Conservation (phyloP, 2,329 filamentous ascomycete genomes). For the Phoma herbarum region DNA sequence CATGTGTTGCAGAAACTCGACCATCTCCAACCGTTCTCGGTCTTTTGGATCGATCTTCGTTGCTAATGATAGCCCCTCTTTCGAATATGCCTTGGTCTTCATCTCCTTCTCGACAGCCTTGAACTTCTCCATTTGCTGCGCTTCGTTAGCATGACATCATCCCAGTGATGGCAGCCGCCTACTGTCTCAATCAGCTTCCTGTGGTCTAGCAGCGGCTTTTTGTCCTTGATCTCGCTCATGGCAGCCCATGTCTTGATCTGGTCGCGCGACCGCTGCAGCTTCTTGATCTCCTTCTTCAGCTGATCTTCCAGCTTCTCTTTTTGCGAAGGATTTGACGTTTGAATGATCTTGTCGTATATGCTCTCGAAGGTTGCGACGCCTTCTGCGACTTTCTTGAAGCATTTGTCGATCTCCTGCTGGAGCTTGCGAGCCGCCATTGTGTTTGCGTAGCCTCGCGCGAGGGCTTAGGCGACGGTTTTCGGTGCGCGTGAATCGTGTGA, state of each 20-base stretch:
- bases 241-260: constrained; percentile 99
- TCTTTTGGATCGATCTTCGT: constrained; percentile 97
- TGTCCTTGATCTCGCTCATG: constrained; percentile 99
- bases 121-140: constrained; percentile 98
- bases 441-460: constrained; percentile 49
- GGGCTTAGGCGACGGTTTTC: constrained; percentile 28
- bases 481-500: constrained; percentile 17
- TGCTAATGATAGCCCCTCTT: constrained; percentile 91
- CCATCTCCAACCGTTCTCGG: constrained; percentile 88
- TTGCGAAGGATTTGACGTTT: constrained; percentile 89
- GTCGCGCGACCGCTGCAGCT: constrained; percentile 94
- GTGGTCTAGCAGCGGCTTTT: constrained; percentile 91
- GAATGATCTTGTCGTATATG: constrained; percentile 98
- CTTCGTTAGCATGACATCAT: constrained; percentile 42
- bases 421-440: constrained; percentile 95
- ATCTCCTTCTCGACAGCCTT: constrained; percentile 99
- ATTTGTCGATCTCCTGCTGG: constrained; percentile 98
- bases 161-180: constrained; percentile 44
- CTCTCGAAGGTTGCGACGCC: constrained; percentile 90
- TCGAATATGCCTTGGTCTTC: constrained; percentile 99
- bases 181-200: constrained; percentile 98
- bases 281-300: constrained; percentile 99
- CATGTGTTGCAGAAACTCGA: constrained; percentile 84
- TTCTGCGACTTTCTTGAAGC: constrained; percentile 98
- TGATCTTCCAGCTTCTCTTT: constrained; percentile 99